Percentiles rank a stretch among this genome's conserved stretches.
Evolutionary conservation across 805 yeast species (phyloP).

Genomic region (Candida mattraensis): DNA sequence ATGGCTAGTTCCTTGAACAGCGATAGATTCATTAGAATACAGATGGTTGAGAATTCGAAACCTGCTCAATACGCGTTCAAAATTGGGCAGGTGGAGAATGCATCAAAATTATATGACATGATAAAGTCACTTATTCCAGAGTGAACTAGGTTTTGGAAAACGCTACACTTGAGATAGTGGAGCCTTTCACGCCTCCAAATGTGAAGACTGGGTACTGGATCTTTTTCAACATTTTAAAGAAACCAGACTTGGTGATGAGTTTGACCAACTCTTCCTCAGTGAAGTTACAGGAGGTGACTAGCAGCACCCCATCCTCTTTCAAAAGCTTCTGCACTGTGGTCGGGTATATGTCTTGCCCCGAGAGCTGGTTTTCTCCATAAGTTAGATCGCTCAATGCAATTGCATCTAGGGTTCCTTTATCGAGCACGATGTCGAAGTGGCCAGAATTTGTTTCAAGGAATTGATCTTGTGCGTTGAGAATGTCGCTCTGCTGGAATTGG

Average conservation of each 20-base stretch:
- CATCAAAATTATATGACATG: constrained; percentile 56
- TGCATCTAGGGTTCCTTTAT: constrained; percentile 97
- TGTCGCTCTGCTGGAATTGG: constrained; percentile 66
- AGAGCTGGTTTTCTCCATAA: constrained; percentile 45
- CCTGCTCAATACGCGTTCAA: constrained; percentile 86
- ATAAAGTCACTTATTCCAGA: constrained; percentile 39
- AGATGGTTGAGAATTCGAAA: constrained; percentile 57
- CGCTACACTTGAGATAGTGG: constrained; percentile 85
- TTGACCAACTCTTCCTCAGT: constrained; percentile 72
- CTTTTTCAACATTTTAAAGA: constrained; percentile 59
- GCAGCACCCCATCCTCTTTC: constrained; percentile 55
- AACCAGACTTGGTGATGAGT: constrained; percentile 44
- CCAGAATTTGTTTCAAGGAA: constrained; percentile 33
- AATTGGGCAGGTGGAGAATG: constrained; percentile 59
- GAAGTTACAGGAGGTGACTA: constrained; percentile 92
- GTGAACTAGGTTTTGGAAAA: constrained; percentile 44
- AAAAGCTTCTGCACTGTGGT: constrained; percentile 56
- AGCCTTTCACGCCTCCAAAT: constrained; percentile 88
- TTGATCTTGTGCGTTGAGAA: constrained; percentile 43
- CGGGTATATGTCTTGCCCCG: constrained; percentile 63
- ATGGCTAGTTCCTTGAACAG: constrained; percentile 82
- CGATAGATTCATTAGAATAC: constrained; percentile 79
- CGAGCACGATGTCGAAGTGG: constrained; percentile 73
- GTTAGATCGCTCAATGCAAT: constrained; percentile 76
- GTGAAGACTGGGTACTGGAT: constrained; percentile 79